Base-by-base conservation (phyloP, 257 asterid genomes). In the Fraxinus pennsylvanica region DNA sequence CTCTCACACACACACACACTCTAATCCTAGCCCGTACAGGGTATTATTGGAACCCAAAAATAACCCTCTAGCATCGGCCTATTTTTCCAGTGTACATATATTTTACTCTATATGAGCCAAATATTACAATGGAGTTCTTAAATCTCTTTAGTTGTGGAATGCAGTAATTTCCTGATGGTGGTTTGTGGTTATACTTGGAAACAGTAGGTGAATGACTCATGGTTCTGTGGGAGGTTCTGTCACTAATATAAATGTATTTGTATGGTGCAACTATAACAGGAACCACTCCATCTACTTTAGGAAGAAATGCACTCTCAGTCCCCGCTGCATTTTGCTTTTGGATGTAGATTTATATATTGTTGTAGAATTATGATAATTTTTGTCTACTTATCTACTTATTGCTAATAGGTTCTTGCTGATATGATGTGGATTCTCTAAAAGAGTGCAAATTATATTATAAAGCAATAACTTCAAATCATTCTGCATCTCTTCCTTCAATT, bases 361-460 rank as follows among this genome's bases (percentile, higher is more conserved):
- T 70, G 29, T 69, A 29, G 78, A 35, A 12, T 68, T 81, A 22
- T 50, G 9, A 47, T 75, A 72, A 52, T 54, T 50, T 43, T 74
- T 81, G 54, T 25, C 77, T 30, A 61, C 43, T 19, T 54, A 17
- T 19, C 27, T 1, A 57, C 66, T 66, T 10, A 27, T 74, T 35
- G 32, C 27, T 41, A 14, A 71, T 66, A 52, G 73, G 27, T 22
- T 39, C 75, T 43, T 76, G 80, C 32, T 80, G 72, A 71, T 76
- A 65, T 54, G 43, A 63, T 33, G 9, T 76, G 21, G 52, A 57
- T 43, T 3, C 39, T 39, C 36, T 9, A 27, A 17, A 10, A 9
- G n/a, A 50, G 50, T 19, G 67, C 14, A 22, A 76, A 36, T 38
- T 71, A n/a, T 66, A 30, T 63, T 6, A 63, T 35, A 27, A 71